phyloP scores from a whole-genome alignment of 106 monocot species.

The Vanilla planifolia region DNA sequence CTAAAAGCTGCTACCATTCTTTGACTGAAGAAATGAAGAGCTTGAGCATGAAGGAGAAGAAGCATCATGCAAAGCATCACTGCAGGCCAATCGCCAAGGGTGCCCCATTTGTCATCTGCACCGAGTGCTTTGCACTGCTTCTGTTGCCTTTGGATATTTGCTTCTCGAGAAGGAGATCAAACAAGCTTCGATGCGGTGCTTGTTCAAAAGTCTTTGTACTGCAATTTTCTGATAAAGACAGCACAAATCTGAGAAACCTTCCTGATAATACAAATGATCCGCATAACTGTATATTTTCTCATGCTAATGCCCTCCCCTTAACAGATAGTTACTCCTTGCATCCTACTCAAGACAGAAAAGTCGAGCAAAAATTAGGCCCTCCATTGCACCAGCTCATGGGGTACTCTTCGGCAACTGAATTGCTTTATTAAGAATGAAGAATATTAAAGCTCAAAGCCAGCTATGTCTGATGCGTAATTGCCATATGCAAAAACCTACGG shows the following conservation, averaged over 20 bases:
- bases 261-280: neutral
- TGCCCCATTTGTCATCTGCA: conserved; percentile 61
- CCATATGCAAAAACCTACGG: neutral
- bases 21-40: conserved; percentile 20
- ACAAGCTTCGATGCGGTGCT: conserved; percentile 48
- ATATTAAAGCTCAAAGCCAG: conserved; percentile 16
- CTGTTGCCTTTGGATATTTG: conserved; percentile 58
- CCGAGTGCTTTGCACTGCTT: conserved; percentile 44
- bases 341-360: neutral
- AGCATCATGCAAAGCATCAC: conserved; percentile 23
- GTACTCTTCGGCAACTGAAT: conserved; percentile 49
- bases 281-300: conserved; percentile 3
- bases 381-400: conserved; percentile 59
- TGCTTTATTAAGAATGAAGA: conserved; percentile 27
- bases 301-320: conserved; percentile 7
- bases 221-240: conserved; percentile 20
- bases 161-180: conserved; percentile 27
- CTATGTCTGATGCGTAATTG: conserved; percentile 4
- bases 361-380: neutral
- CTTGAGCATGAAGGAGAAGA: conserved; percentile 18
- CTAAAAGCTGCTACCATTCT: conserved; percentile 8
- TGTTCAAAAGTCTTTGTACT: conserved; percentile 45
- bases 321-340: conserved; percentile 1
- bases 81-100: conserved; percentile 44
- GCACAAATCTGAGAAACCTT: conserved; percentile 1